Evolutionary conservation across 2,329 filamentous ascomycete genomes (phyloP).

Genomic region (Xylariaceae sp.): DNA sequence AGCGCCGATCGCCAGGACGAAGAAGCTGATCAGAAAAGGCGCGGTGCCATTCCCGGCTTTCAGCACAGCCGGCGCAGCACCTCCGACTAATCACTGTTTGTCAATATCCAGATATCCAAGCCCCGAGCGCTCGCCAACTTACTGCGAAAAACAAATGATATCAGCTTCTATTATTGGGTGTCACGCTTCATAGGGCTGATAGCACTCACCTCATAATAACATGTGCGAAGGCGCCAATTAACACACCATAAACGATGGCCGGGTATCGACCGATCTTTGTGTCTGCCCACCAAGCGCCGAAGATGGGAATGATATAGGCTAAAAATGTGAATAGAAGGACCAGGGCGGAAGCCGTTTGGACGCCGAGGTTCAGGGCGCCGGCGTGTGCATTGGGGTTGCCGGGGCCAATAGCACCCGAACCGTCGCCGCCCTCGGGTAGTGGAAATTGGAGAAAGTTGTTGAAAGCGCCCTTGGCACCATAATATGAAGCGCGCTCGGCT

Average conservation of each 20-base stretch:
- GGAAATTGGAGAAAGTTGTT: slow-evolving; percentile 54
- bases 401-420: slow-evolving; percentile 33
- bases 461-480: slow-evolving; percentile 47
- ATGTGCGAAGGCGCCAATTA: slow-evolving; percentile 59
- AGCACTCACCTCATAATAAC: slow-evolving; percentile 45
- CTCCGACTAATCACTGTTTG: slow-evolving; percentile 41
- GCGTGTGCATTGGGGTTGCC: slow-evolving; percentile 31
- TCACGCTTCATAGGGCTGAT: no score
- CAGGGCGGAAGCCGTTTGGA: slow-evolving; percentile 45
- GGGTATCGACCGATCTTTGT: slow-evolving; percentile 63
- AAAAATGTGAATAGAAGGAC: slow-evolving; percentile 45
- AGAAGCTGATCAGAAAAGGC: slow-evolving; percentile 57
- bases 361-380: slow-evolving; percentile 41
- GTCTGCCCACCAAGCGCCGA: slow-evolving; percentile 54
- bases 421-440: slow-evolving; percentile 34
- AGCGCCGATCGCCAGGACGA: slow-evolving; percentile 64
- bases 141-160: slow-evolving; percentile 1
- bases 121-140: not conserved
- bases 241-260: slow-evolving; percentile 54
- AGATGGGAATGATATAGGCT: slow-evolving; percentile 38
- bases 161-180: slow-evolving; percentile 8
- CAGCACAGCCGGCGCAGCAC: slow-evolving; percentile 58
- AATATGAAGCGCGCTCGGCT: slow-evolving; percentile 51
- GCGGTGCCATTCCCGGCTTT: slow-evolving; percentile 42
- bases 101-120: slow-evolving; percentile 1